A percentile compares a stretch with the other conserved stretches of the same genome.
Conservation (phyloP, 139 green algal genomes). For the Chlorella sorokiniana region DNA sequence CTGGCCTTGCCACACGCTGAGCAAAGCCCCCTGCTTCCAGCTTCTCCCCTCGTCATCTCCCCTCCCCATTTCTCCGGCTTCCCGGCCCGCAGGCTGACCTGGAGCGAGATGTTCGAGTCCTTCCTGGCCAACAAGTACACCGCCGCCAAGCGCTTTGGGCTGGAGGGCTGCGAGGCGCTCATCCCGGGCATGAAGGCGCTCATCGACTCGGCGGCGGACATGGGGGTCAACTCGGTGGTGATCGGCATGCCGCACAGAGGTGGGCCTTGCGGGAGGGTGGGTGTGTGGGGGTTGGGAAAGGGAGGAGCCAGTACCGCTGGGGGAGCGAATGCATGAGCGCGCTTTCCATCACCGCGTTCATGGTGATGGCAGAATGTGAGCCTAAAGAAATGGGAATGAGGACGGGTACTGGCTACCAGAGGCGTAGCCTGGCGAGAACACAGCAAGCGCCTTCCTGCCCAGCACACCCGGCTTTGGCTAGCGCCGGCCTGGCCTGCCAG, state of each 20-base stretch:
- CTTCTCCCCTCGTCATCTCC: background rate
- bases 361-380: too few species aligned
- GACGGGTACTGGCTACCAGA: too few species aligned
- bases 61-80: background rate
- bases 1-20: background rate
- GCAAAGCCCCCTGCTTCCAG: background rate
- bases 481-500: too few species aligned
- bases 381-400: too few species aligned
- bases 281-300: too few species aligned
- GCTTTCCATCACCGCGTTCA: too few species aligned
- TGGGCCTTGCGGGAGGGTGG: background rate
- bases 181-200: slow-evolving; percentile 96
- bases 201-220: slow-evolving; percentile 90
- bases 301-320: background rate
- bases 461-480: too few species aligned
- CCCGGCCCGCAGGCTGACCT: slow-evolving; percentile 67
- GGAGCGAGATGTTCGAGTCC: slow-evolving; percentile 95
- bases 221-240: slow-evolving; percentile 84
- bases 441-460: too few species aligned
- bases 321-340: too few species aligned
- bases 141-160: slow-evolving; percentile 88
- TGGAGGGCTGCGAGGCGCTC: slow-evolving; percentile 93
- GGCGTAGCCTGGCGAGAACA: too few species aligned
- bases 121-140: slow-evolving; percentile 96
- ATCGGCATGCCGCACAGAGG: slow-evolving; percentile 88